These are phyloP conservation scores for Pycnococcus provasolii DNA, from an alignment of 139 green algal genomes.

Conservation along the genomic window DNA sequence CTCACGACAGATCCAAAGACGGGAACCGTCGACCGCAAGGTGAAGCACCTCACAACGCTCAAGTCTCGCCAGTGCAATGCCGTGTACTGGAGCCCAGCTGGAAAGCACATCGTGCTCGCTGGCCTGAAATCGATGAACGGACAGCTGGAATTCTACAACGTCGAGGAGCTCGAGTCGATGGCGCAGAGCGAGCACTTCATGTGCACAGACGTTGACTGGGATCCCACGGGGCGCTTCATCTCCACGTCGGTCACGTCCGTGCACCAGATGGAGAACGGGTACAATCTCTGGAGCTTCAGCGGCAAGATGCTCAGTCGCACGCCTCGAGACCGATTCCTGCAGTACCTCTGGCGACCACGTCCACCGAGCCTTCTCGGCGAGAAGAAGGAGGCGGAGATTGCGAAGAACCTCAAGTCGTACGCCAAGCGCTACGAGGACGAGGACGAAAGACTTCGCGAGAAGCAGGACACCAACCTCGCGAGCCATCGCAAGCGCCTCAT, in stretches of 20 bases:
- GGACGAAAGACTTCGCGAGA: slow-evolving; percentile 60
- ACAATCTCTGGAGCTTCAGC: slow-evolving; percentile 85
- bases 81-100: slow-evolving; percentile 80
- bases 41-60: slow-evolving; percentile 44
- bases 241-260: slow-evolving; percentile 69
- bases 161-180: slow-evolving; percentile 79
- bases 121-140: slow-evolving; percentile 85
- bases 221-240: slow-evolving; percentile 84
- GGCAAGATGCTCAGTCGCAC: slow-evolving; percentile 73
- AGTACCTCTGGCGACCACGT: slow-evolving; percentile 91
- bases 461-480: slow-evolving; percentile 64
- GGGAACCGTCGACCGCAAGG: slow-evolving; percentile 28
- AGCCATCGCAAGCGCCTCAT: slow-evolving; percentile 51
- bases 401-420: slow-evolving; percentile 84
- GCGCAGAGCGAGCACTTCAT: slow-evolving; percentile 89
- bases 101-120: slow-evolving; percentile 82
- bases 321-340: slow-evolving; percentile 71
- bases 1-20: slow-evolving; percentile 29
- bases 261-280: slow-evolving; percentile 97
- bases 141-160: slow-evolving; percentile 94
- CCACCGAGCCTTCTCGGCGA: slow-evolving; percentile 60
- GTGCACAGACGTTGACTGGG: slow-evolving; percentile 85
- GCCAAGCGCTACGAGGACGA: slow-evolving; percentile 87
- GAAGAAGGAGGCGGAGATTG: slow-evolving; percentile 81
- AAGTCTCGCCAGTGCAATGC: slow-evolving; percentile 61